Evolutionary conservation across 2,329 filamentous ascomycete species (phyloP).

Genomic region (Setomelanomma holmii): DNA sequence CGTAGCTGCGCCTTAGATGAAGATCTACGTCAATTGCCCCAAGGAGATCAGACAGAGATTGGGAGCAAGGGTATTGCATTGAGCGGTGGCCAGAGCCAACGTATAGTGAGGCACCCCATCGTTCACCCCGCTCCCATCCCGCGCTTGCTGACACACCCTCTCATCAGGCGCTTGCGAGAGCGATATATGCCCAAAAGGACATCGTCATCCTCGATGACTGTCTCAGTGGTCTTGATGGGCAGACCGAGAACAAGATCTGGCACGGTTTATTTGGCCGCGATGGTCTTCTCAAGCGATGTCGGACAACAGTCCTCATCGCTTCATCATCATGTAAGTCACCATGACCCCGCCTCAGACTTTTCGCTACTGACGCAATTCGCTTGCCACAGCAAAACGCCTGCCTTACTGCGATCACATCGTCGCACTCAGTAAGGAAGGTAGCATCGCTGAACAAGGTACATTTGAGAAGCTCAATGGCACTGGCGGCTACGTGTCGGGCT

Average conservation of each 20-base stretch:
- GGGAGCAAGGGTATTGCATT: constrained; percentile 60
- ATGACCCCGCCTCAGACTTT: not conserved
- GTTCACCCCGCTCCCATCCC: constrained; percentile 19
- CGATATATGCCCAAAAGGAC: constrained; percentile 58
- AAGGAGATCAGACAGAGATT: constrained; percentile 54
- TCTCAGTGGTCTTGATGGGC: constrained; percentile 59
- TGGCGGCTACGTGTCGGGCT: constrained; percentile 43
- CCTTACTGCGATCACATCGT: constrained; percentile 53
- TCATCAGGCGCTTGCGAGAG: constrained; percentile 57
- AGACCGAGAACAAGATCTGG: constrained; percentile 59
- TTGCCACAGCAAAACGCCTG: constrained; percentile 39
- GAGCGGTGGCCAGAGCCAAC: constrained; percentile 61
- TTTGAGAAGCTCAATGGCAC: constrained; percentile 48
- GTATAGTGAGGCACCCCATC: constrained; percentile 48
- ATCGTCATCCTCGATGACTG: constrained; percentile 60
- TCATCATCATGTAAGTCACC: constrained; percentile 38
- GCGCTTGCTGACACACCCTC: constrained; percentile 13
- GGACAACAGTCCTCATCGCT: constrained; percentile 43
- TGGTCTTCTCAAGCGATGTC: constrained; percentile 54
- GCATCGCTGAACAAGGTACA: constrained; percentile 49
- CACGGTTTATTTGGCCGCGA: constrained; percentile 54
- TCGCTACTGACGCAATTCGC: not conserved
- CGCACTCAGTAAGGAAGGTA: constrained; percentile 44
- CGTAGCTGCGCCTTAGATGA: constrained; percentile 44
- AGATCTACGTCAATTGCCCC: constrained; percentile 41